These are phyloP conservation scores for Persicaria maculosa DNA, from an alignment of 148 eudicot genomes.

Conservation along the genomic window DNA sequence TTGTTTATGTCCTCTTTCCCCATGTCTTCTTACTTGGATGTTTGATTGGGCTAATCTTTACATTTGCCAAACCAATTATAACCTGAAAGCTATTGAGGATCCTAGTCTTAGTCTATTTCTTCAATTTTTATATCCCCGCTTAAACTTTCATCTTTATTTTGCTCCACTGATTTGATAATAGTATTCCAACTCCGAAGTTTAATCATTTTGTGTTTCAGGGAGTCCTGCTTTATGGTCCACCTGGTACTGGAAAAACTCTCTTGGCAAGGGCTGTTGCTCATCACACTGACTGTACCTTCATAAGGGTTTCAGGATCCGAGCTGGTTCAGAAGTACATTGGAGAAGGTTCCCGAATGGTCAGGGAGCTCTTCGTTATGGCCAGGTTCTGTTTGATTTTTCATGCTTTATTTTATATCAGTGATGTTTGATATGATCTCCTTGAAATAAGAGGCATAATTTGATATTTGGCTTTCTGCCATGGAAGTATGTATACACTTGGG, in stretches of 20 bases:
- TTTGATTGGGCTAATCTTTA: neutral
- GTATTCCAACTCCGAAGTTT: neutral
- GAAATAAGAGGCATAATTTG: neutral
- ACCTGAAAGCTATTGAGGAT: neutral
- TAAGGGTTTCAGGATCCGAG: slow-evolving; percentile 93
- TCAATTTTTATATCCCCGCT: neutral
- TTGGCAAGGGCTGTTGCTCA: slow-evolving; percentile 95
- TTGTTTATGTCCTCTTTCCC: neutral
- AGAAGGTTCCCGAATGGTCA: slow-evolving; percentile 80
- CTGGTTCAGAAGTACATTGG: slow-evolving; percentile 88
- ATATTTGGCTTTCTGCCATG: neutral
- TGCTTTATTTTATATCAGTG: neutral
- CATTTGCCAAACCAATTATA: neutral
- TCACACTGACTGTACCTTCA: slow-evolving; percentile 90
- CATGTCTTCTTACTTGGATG: neutral
- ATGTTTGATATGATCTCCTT: neutral
- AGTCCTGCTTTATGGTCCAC: slow-evolving; percentile 90
- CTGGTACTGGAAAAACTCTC: slow-evolving; percentile 87
- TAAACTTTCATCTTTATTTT: neutral
- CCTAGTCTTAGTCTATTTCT: neutral
- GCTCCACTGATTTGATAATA: neutral
- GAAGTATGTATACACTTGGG: neutral
- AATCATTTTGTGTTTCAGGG: slow-evolving; percentile 34
- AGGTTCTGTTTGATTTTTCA: slow-evolving; percentile 34
- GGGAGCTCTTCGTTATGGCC: slow-evolving; percentile 86